Conservation (phyloP, 108 stramenopile genomes). For the Chaetoceros muelleri region DNA sequence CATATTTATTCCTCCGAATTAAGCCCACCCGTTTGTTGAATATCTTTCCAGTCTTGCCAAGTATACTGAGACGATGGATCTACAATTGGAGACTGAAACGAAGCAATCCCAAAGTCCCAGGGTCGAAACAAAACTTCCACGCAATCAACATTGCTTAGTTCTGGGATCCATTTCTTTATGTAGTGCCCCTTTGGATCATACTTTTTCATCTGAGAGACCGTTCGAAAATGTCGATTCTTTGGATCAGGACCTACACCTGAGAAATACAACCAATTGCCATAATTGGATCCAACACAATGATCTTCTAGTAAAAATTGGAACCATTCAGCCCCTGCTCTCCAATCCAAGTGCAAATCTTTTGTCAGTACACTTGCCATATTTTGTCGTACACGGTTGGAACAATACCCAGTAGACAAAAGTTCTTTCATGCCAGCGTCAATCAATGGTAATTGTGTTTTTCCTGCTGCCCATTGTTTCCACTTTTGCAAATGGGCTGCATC, state of each 20-base stretch:
- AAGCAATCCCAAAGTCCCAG: slow-evolving; percentile 37
- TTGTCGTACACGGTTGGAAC: slow-evolving; percentile 87
- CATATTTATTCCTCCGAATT: no score
- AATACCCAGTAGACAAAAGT: slow-evolving; percentile 74
- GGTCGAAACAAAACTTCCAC: slow-evolving; percentile 41
- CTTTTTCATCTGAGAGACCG: slow-evolving; percentile 52
- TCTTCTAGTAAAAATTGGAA: slow-evolving; percentile 80
- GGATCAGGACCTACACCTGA: slow-evolving; percentile 80
- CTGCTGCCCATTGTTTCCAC: slow-evolving; percentile 49
- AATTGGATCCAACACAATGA: slow-evolving; percentile 83
- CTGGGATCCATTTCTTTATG: slow-evolving; percentile 70
- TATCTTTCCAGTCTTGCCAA: slow-evolving; percentile 36
- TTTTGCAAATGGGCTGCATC: neutral
- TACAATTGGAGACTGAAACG: slow-evolving; percentile 29
- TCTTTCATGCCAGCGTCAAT: slow-evolving; percentile 91
- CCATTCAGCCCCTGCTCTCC: slow-evolving; percentile 82
- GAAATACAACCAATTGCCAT: slow-evolving; percentile 84
- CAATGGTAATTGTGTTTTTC: slow-evolving; percentile 72
- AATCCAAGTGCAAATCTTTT: slow-evolving; percentile 76
- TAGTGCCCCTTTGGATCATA: slow-evolving; percentile 73
- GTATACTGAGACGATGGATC: slow-evolving; percentile 38
- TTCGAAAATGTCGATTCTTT: slow-evolving; percentile 60
- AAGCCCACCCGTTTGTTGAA: slow-evolving; percentile 23
- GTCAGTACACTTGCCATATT: slow-evolving; percentile 81
- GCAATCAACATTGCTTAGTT: slow-evolving; percentile 16